Percentiles rank a stretch among this genome's conserved stretches.
These are phyloP conservation scores for Leonotis leonurus DNA, from an alignment of 257 asterid species.

Conservation along the genomic window DNA sequence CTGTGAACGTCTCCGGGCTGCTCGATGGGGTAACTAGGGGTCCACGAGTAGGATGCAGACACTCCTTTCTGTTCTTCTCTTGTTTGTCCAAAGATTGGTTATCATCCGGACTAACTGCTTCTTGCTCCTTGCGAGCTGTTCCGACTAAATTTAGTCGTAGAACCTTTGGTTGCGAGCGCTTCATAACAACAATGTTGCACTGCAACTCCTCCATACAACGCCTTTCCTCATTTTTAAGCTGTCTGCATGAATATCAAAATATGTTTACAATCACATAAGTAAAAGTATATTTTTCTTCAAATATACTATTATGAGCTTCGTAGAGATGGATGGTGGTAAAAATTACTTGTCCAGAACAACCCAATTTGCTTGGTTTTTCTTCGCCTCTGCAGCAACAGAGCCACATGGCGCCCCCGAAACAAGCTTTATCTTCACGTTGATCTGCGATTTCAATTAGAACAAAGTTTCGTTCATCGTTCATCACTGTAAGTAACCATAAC, in stretches of 20 bases:
- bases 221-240: constrained; percentile 75
- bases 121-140: constrained; percentile 49
- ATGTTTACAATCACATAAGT: no score
- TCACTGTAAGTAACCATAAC: constrained; percentile 3
- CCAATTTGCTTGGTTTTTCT: constrained; percentile 81
- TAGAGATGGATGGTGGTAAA: neutral
- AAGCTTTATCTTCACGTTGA: constrained; percentile 85
- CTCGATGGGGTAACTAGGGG: constrained; percentile 89
- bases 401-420: constrained; percentile 76
- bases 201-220: constrained; percentile 92
- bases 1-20: constrained; percentile 91
- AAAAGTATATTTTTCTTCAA: neutral
- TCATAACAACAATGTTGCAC: constrained; percentile 95
- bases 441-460: constrained; percentile 32
- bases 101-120: constrained; percentile 22
- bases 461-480: constrained; percentile 8
- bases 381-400: constrained; percentile 86
- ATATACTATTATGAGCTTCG: neutral
- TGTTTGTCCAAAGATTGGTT: constrained; percentile 30
- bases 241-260: constrained; percentile 42
- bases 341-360: constrained; percentile 93
- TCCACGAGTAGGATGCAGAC: constrained; percentile 47
- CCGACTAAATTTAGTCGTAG: constrained; percentile 86
- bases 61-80: constrained; percentile 30
- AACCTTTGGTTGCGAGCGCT: constrained; percentile 83